These are phyloP conservation scores for Phytopythium ostracodes DNA, from an alignment of 352 stramenopile species.

Conservation along the genomic window DNA sequence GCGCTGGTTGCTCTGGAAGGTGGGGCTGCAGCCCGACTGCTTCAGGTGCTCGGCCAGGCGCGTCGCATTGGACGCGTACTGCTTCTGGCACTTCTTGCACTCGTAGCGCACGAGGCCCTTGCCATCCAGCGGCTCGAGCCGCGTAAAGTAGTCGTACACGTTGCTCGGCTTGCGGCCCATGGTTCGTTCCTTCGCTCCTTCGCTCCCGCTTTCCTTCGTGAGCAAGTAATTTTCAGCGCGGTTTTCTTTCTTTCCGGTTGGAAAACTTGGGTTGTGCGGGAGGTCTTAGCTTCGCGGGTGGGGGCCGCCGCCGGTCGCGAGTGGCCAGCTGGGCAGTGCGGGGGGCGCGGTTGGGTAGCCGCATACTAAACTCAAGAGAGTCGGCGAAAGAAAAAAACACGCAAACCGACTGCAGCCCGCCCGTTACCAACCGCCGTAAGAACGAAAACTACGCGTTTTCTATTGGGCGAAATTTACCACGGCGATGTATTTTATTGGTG, in stretches of 20 bases:
- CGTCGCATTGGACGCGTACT: slow-evolving; percentile 84
- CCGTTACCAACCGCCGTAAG: no score
- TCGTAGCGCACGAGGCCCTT: slow-evolving; percentile 81
- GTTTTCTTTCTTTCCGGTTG: slow-evolving; percentile 4
- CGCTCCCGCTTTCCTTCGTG: neutral
- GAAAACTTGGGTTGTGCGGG: no score
- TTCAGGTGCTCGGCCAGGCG: slow-evolving; percentile 75
- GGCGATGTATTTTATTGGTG: no score
- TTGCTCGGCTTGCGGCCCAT: slow-evolving; percentile 85
- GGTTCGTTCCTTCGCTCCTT: neutral
- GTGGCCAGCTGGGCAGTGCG: no score
- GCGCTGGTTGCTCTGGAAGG: slow-evolving; percentile 83
- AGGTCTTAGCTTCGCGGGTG: no score
- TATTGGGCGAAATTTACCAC: no score
- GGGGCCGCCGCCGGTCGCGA: no score
- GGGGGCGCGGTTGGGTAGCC: no score
- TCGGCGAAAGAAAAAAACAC: no score
- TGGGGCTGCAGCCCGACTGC: slow-evolving; percentile 60
- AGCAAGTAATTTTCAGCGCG: slow-evolving; percentile 3
- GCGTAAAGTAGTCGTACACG: slow-evolving; percentile 84
- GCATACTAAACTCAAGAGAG: neutral
- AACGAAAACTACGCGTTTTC: no score
- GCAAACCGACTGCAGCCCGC: no score
- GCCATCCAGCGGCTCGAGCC: slow-evolving; percentile 58
- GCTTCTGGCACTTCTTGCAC: slow-evolving; percentile 87